Evolutionary conservation across 129 eudicot genomes (phyloP).

Genomic region (Glebionis coronaria): DNA sequence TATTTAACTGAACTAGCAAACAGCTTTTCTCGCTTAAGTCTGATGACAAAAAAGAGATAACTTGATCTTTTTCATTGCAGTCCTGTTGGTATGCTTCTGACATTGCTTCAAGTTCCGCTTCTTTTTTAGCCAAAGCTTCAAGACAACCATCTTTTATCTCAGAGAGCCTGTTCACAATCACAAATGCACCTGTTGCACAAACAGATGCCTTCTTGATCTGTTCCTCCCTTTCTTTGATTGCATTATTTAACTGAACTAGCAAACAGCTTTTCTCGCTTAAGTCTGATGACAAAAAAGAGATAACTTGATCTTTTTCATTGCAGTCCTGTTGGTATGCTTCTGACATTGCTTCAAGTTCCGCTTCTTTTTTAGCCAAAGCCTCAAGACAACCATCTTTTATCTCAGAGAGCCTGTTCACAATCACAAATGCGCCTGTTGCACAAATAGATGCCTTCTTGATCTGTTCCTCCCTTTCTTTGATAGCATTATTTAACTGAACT

Average conservation of each 20-base stretch:
- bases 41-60: constrained; percentile 43
- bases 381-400: constrained; percentile 42
- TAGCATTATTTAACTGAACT: constrained; percentile 35
- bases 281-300: constrained; percentile 40
- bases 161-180: constrained; percentile 65
- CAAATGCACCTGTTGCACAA: constrained; percentile 73
- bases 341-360: constrained; percentile 39
- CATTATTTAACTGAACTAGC: constrained; percentile 36
- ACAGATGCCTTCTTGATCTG: constrained; percentile 41
- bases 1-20: constrained; percentile 35
- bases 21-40: constrained; percentile 43
- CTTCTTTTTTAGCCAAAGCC: constrained; percentile 38
- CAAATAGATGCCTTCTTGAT: constrained; percentile 43
- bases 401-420: constrained; percentile 71
- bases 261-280: constrained; percentile 38
- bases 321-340: constrained; percentile 71
- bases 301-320: constrained; percentile 59
- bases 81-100: too few relatives aligned
- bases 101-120: constrained; percentile 39
- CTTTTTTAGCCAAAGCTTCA: constrained; percentile 39
- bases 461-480: constrained; percentile 38
- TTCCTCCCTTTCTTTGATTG: constrained; percentile 37
- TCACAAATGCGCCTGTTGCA: constrained; percentile 75
- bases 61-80: constrained; percentile 60
- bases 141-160: constrained; percentile 51